Evolutionary conservation across 2,329 filamentous ascomycete species (phyloP).

Genomic region (Cyanodermella asteris): DNA sequence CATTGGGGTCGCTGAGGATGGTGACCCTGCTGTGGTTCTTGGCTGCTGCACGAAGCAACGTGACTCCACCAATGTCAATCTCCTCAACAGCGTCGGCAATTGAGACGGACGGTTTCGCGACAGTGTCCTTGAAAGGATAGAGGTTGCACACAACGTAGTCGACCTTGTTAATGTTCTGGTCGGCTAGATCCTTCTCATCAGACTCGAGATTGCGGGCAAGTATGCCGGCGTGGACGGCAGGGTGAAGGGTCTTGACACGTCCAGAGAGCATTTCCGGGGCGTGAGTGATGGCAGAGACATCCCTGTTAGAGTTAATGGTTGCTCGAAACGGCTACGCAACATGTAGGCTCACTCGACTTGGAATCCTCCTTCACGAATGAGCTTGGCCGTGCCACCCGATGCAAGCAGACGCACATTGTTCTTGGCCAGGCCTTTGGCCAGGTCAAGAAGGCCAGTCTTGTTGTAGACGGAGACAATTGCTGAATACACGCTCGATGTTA

Average conservation of each 20-base stretch:
- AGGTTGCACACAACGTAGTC: constrained; percentile 96
- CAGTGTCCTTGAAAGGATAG: constrained; percentile 97
- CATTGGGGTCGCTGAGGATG: constrained; percentile 78
- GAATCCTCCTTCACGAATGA: constrained; percentile 93
- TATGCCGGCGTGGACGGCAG: constrained; percentile 66
- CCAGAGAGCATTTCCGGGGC: constrained; percentile 93
- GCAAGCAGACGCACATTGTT: constrained; percentile 83
- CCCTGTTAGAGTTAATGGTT: constrained; percentile 30
- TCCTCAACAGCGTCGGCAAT: constrained; percentile 94
- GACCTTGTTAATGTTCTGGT: constrained; percentile 87
- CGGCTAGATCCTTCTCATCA: constrained; percentile 88
- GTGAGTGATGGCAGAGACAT: constrained; percentile 91
- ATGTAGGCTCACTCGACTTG: constrained; percentile 55
- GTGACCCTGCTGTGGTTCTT: constrained; percentile 96
- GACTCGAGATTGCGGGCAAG: constrained; percentile 84
- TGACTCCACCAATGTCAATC: constrained; percentile 96
- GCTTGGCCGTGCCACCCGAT: constrained; percentile 81
- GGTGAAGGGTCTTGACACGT: constrained; percentile 86
- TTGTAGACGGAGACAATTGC: constrained; percentile 97
- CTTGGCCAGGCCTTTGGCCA: constrained; percentile 74
- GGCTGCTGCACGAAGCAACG: constrained; percentile 81
- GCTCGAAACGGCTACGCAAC: constrained; percentile 1
- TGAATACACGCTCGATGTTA: too few species aligned
- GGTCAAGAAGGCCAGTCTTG: constrained; percentile 86
- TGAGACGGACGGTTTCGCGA: constrained; percentile 91